phyloP scores from a whole-genome alignment of 2,329 filamentous ascomycete genomes.

The Sporothrix phasma region DNA sequence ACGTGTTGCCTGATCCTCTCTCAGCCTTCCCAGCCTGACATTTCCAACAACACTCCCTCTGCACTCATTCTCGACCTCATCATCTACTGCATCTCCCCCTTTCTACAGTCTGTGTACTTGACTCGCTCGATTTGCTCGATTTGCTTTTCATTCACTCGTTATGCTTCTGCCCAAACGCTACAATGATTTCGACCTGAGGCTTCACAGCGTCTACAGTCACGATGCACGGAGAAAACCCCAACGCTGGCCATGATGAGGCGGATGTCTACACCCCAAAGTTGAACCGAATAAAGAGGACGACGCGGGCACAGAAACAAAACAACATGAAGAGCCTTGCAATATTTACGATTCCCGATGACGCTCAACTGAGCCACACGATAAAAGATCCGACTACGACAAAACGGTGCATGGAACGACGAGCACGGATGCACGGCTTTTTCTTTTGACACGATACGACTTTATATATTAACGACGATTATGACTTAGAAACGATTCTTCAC shows the following conservation, averaged over 20 bases:
- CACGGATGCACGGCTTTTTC: not conserved
- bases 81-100: not conserved
- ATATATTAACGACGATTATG: conserved; percentile 8
- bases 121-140: too few species aligned
- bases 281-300: not conserved
- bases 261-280: not conserved
- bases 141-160: not conserved
- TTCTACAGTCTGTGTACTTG: not conserved
- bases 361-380: not conserved
- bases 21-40: not conserved
- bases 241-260: conserved; percentile 13
- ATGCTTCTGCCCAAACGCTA: conserved; percentile 12
- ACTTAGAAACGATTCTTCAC: conserved; percentile 14
- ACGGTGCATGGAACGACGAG: not conserved
- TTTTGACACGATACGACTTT: conserved; percentile 5
- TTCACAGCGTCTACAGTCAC: conserved; percentile 26
- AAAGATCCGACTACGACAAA: not conserved
- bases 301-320: conserved; percentile 3
- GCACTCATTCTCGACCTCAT: not conserved
- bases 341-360: not conserved
- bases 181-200: conserved; percentile 26
- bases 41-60: not conserved
- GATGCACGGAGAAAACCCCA: conserved; percentile 20
- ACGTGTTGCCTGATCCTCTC: not conserved
- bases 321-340: not conserved